Conservation (phyloP, 768 basidiomycete species). For the Xanthoconium stramineum region DNA sequence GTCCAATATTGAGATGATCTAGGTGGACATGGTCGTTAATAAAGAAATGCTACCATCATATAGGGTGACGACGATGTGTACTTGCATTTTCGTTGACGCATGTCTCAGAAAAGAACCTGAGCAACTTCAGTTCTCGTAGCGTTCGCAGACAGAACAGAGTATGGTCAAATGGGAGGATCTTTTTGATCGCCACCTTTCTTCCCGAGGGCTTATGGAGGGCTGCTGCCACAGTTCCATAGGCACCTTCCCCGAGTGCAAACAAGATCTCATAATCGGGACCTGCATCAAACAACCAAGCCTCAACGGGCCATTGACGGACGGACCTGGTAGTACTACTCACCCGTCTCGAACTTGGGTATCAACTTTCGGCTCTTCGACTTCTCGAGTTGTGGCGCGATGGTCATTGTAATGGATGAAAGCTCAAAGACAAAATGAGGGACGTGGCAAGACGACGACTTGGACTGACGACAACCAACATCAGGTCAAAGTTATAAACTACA, state of each 20-base stretch:
- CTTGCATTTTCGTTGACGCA: slow-evolving; percentile 80
- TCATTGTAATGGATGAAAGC: neutral
- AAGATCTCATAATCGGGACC: slow-evolving; percentile 73
- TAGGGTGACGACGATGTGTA: neutral
- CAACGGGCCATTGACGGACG: neutral
- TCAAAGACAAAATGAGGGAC: neutral
- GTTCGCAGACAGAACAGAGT: slow-evolving; percentile 89
- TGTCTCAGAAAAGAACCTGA: slow-evolving; percentile 78
- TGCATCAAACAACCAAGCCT: slow-evolving; percentile 25
- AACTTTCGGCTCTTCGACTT: slow-evolving; percentile 53
- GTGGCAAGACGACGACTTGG: too few species aligned
- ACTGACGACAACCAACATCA: too few species aligned
- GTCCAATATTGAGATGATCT: slow-evolving; percentile 93
- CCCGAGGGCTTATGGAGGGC: slow-evolving; percentile 81
- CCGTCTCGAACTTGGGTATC: slow-evolving; percentile 71
- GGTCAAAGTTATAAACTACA: neutral
- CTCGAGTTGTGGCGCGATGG: slow-evolving; percentile 4
- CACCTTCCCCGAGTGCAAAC: slow-evolving; percentile 78
- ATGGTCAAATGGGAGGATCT: slow-evolving; percentile 92
- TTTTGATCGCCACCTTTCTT: slow-evolving; percentile 91
- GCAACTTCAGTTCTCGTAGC: slow-evolving; percentile 85
- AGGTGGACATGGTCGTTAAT: slow-evolving; percentile 1
- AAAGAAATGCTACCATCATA: too few species aligned
- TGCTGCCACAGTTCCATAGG: slow-evolving; percentile 88
- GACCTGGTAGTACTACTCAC: slow-evolving; percentile 36